Base-by-base conservation (phyloP, 1,139 yeast species). In the Yamadazyma atlantica region DNA sequence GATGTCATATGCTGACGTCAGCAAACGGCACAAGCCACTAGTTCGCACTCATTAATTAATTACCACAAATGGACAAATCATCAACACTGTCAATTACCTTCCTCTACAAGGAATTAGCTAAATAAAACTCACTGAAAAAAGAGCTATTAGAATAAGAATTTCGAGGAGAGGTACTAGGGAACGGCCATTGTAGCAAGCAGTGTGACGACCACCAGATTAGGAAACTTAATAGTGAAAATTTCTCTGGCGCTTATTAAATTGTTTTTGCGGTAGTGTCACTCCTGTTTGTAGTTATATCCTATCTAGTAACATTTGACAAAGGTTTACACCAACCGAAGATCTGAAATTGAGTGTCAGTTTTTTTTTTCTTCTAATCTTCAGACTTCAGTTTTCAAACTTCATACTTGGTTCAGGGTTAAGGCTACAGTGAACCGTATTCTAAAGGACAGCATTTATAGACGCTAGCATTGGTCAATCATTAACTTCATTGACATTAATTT, bases 141-240 rank as follows among this genome's bases (percentile, higher is more conserved):
- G 17, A 24, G 16, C 15, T n/a, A 24, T 24, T 24, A 4, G 6
- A 10, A n/a, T n/a, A 11, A 24, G n/a, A 24, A 11, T 24, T 24
- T 11, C 27, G n/a, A n/a, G n/a, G n/a, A n/a, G n/a, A n/a, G n/a
- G n/a, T n/a, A n/a, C n/a, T n/a, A n/a, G n/a, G n/a, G n/a, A n/a
- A n/a, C n/a, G n/a, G n/a, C n/a, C n/a, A n/a, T n/a, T n/a, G n/a
- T n/a, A n/a, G n/a, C n/a, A n/a, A n/a, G n/a, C n/a, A n/a, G 11
- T 14, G 11, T 27, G 14, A 11, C n/a, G 16, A 10, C 11, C 31
- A 28, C 32, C 19, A n/a, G 27, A 33, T 35, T 32, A 26, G 38
- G 48, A 32, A 42, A 42, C 27, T 40, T 42, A 42, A 37, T 44
- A 40, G 44, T 39, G 33, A 36, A 25, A 31, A 35, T n/a, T n/a